Conservation (phyloP, 495 filamentous ascomycete species). For the Penicillium robsamsonii region DNA sequence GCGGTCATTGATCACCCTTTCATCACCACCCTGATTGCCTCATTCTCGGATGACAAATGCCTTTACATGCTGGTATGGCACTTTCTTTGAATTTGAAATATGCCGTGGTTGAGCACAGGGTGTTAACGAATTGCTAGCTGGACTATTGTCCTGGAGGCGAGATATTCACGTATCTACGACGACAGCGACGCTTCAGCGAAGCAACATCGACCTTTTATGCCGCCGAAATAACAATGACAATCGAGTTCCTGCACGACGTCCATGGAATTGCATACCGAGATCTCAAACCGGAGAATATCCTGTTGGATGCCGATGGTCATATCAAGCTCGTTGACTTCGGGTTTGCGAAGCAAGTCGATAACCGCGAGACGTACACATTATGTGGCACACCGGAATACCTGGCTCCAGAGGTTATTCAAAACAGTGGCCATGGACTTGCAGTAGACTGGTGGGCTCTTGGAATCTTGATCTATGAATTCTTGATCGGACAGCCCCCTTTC, state of each 20-base stretch:
- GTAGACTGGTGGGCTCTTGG: constrained; percentile 99
- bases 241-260: constrained; percentile 86
- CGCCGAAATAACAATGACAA: constrained; percentile 88
- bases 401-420: constrained; percentile 93
- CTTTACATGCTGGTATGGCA: constrained; percentile 82
- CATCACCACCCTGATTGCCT: constrained; percentile 86
- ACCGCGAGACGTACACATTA: constrained; percentile 85
- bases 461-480: constrained; percentile 92
- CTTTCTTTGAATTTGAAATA: background rate
- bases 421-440: constrained; percentile 88
- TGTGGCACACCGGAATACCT: constrained; percentile 97
- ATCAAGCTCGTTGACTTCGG: constrained; percentile 98
- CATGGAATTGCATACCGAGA: constrained; percentile 90
- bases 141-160: constrained; percentile 94
- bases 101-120: constrained; percentile 5
- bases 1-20: constrained; percentile 92
- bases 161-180: constrained; percentile 89
- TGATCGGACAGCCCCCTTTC: constrained; percentile 94
- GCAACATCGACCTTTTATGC: constrained; percentile 87
- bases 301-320: constrained; percentile 88
- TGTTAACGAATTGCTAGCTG: constrained; percentile 49
- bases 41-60: constrained; percentile 84
- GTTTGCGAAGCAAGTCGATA: constrained; percentile 72
- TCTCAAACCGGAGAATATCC: constrained; percentile 93
- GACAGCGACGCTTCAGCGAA: constrained; percentile 81